Base-by-base conservation (phyloP, 2,329 filamentous ascomycete species). In the Ramularia endophylla region DNA sequence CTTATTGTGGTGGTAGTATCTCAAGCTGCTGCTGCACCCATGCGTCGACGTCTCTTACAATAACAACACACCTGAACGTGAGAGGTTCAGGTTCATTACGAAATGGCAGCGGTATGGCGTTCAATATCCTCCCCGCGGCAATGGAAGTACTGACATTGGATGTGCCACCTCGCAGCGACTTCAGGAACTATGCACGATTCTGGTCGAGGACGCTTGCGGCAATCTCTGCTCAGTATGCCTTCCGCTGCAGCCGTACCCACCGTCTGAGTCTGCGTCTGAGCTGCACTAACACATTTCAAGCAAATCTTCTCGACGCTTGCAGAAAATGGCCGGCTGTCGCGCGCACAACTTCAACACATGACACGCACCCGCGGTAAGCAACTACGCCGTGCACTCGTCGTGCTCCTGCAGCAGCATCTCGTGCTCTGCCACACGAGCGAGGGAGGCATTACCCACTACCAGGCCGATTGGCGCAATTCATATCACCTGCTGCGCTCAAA, bases 121-220 rank as follows among this genome's bases (percentile, higher is more conserved):
- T 18, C 32, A 11, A 34, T 34, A 34, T 19, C 20, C 18, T n/a
- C 5, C 32, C n/a, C 29, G 9, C 29, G n/a, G n/a, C n/a, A n/a
- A n/a, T n/a, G n/a, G n/a, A n/a, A n/a, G n/a, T n/a, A 46, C 47
- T 47, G 45, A 52, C 44, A 39, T n/a, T n/a, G n/a, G n/a, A n/a
- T 29, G 38, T 40, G 36, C 39, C 30, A 43, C 27, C 29, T 48
- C 48, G 75, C 85, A 90, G 86, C 72, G 80, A 67, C 69, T 85
- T 54, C 80, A 84, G 59, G 87, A 95, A 77, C 85, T 97, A 61
- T 95, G 87, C 72, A 78, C 83, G 70, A 80, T 94, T 62, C 77
- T 95, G 50, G 83, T 97, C 50, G 81, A 88, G 61, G 88, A 95
- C 63, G 75, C 86, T 45, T 90, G 92, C 65, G 92, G 92, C 61